A percentile compares a stretch with the other conserved stretches of the same genome.
Evolutionary conservation across 2,329 filamentous ascomycete genomes (phyloP).

Genomic region (Botryotinia globosa): DNA sequence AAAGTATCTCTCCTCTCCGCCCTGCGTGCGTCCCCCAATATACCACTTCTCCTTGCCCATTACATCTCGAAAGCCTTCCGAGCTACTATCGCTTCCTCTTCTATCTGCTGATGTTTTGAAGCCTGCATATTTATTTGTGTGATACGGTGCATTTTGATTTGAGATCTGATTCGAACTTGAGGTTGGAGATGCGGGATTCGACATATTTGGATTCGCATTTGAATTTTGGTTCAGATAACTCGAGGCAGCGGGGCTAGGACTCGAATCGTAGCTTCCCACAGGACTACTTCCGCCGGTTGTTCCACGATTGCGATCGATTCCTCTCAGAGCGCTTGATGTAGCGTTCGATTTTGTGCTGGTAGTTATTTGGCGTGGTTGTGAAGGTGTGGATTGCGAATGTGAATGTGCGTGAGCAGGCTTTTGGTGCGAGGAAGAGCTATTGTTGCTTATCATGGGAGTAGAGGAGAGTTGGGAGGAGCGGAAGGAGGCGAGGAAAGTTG

Average conservation of each 20-base stretch:
- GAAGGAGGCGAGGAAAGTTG: slow-evolving; percentile 39
- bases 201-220: not conserved
- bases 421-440: slow-evolving; percentile 2
- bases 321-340: slow-evolving; percentile 28
- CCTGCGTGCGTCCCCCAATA: slow-evolving; percentile 71
- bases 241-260: slow-evolving; percentile 1
- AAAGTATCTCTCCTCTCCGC: slow-evolving; percentile 78
- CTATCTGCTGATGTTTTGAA: slow-evolving; percentile 20
- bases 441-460: slow-evolving; percentile 29
- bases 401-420: slow-evolving; percentile 33
- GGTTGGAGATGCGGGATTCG: not conserved
- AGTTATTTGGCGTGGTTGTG: slow-evolving; percentile 17
- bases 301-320: not conserved
- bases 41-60: slow-evolving; percentile 76
- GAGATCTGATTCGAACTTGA: not conserved
- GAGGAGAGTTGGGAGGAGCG: slow-evolving; percentile 31
- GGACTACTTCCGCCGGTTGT: slow-evolving; percentile 19
- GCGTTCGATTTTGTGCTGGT: slow-evolving; percentile 25
- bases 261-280: slow-evolving; percentile 18
- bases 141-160: not conserved
- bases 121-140: not conserved
- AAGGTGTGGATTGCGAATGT: slow-evolving; percentile 23
- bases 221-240: slow-evolving; percentile 1
- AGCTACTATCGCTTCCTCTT: slow-evolving; percentile 70
- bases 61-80: slow-evolving; percentile 72